Percentiles rank a stretch among this genome's conserved stretches.
These are phyloP conservation scores for Neofusicoccum sp. DNA, from an alignment of 2,329 filamentous ascomycete genomes.

Conservation along the genomic window DNA sequence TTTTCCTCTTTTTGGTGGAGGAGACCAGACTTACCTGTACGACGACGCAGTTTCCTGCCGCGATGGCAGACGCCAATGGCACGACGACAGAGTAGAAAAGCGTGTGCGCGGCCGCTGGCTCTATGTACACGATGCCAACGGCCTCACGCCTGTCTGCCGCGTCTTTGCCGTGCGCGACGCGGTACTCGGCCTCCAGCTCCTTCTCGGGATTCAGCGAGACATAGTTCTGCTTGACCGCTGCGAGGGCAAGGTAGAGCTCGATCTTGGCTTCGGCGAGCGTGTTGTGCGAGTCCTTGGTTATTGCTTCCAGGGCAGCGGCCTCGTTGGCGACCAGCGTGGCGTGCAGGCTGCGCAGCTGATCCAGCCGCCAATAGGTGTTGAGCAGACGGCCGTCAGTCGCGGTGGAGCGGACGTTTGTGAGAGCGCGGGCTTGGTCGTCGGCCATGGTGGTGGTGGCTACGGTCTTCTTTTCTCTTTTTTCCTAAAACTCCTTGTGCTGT, in stretches of 20 bases:
- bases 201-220: conserved; percentile 42
- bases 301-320: conserved; percentile 42
- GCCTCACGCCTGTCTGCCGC: conserved; percentile 37
- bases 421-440: conserved; percentile 31
- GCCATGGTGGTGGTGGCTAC: conserved; percentile 8
- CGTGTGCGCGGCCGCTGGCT: conserved; percentile 49
- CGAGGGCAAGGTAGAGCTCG: conserved; percentile 47
- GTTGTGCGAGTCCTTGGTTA: conserved; percentile 43
- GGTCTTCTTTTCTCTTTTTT: neutral
- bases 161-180: conserved; percentile 44
- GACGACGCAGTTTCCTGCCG: conserved; percentile 55
- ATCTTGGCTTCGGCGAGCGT: conserved; percentile 42
- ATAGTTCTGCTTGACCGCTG: conserved; percentile 45
- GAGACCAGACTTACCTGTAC: conserved; percentile 45
- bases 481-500: too few relatives aligned
- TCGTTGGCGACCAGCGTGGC: conserved; percentile 40
- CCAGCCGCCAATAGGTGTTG: conserved; percentile 51
- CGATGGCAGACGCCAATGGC: conserved; percentile 51
- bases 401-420: conserved; percentile 42
- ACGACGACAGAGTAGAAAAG: conserved; percentile 51
- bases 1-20: neutral
- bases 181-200: conserved; percentile 47
- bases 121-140: conserved; percentile 52
- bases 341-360: conserved; percentile 50
- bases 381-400: conserved; percentile 49